Percentiles rank a stretch among this genome's conserved stretches.
Evolutionary conservation across 371 early-diverging fungal genomes (phyloP).

Genomic region (Capillidium heterosporum): DNA sequence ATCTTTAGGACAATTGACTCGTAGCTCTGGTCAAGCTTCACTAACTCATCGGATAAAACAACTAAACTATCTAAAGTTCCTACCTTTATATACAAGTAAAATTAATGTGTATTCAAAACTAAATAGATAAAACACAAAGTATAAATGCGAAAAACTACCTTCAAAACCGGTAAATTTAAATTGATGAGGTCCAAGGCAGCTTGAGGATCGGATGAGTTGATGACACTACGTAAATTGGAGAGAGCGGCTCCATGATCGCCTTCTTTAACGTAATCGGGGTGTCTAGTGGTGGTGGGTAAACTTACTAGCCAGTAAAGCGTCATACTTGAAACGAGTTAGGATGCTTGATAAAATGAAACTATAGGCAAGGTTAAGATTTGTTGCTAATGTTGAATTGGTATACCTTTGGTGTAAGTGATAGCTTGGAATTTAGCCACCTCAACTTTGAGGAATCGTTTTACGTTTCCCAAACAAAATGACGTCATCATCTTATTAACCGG

Average conservation of each 20-base stretch:
- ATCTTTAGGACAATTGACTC: constrained; percentile 61
- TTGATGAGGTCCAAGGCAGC: not conserved
- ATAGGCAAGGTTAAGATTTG: no score
- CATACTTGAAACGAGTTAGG: no score
- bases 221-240: not conserved
- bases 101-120: not conserved
- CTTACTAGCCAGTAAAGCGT: constrained; percentile 1
- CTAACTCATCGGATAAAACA: constrained; percentile 78
- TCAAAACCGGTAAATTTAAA: constrained; percentile 5
- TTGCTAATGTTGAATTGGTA: no score
- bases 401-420: no score
- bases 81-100: constrained; percentile 27
- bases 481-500: no score
- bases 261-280: not conserved
- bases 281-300: not conserved
- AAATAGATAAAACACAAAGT: not conserved
- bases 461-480: no score
- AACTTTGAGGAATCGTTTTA: no score
- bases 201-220: not conserved
- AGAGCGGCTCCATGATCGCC: not conserved
- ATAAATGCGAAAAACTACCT: not conserved
- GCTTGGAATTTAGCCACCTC: no score
- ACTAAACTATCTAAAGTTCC: constrained; percentile 87
- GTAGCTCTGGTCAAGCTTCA: constrained; percentile 57
- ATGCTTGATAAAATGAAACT: no score